phyloP scores from a whole-genome alignment of 2,329 filamentous ascomycete genomes.

The Penicillium digitatum region DNA sequence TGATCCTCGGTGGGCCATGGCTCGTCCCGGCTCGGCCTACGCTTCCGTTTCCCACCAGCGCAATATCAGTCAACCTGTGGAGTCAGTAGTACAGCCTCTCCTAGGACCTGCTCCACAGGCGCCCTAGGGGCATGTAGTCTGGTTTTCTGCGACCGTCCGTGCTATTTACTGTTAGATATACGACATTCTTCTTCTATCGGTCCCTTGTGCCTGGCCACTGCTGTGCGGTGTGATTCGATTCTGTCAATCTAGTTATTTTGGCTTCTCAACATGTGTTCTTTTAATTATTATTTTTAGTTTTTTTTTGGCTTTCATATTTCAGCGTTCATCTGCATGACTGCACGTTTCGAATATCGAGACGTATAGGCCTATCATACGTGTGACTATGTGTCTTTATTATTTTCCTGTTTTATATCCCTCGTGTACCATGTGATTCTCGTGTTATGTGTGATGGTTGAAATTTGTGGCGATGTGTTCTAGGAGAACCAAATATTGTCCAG shows the following conservation, averaged over 20 bases:
- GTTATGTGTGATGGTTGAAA: slow-evolving; percentile 3
- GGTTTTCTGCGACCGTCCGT: background rate
- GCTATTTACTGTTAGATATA: background rate
- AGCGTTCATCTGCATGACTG: slow-evolving; percentile 4
- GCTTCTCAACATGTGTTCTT: background rate
- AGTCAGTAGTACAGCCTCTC: slow-evolving; percentile 7
- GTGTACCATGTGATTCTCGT: slow-evolving; percentile 14
- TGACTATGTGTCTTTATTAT: slow-evolving; percentile 4
- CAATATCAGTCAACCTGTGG: slow-evolving; percentile 16
- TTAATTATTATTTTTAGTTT: background rate
- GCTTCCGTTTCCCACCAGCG: slow-evolving; percentile 13
- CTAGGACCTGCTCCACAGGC: slow-evolving; percentile 3
- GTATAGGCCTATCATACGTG: background rate
- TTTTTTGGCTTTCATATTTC: slow-evolving; percentile 6
- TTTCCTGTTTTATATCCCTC: slow-evolving; percentile 15
- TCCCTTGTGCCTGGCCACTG: slow-evolving; percentile 4
- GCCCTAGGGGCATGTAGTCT: background rate
- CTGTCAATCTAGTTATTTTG: background rate
- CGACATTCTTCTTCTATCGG: background rate
- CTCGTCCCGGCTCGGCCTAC: slow-evolving; percentile 13
- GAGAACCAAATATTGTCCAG: background rate
- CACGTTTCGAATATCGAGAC: background rate
- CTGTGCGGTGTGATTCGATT: slow-evolving; percentile 10
- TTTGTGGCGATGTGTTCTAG: background rate
- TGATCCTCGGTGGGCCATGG: slow-evolving; percentile 15